A percentile compares a stretch with the other conserved stretches of the same genome.
Evolutionary conservation across 352 stramenopile species (phyloP).

Genomic region (Phytopythium sindhum): DNA sequence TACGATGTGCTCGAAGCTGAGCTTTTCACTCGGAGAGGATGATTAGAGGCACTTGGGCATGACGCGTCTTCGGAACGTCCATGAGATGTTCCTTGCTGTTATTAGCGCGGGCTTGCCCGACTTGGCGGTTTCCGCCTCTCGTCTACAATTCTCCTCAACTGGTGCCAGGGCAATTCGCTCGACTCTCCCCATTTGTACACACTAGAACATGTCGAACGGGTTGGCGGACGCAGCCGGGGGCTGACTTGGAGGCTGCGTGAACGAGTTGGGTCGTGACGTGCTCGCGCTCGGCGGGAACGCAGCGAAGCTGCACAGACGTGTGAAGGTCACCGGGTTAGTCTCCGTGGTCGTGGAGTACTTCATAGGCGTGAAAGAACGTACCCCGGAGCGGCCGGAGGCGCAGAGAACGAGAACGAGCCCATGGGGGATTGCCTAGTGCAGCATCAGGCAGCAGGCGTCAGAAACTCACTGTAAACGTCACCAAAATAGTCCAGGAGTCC

Average conservation of each 20-base stretch:
- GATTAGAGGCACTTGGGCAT: no score
- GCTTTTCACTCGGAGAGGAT: no score
- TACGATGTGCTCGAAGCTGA: no score
- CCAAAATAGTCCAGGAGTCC: neutral
- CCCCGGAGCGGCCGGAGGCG: slow-evolving; percentile 1
- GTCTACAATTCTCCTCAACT: neutral
- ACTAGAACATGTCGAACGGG: slow-evolving; percentile 86
- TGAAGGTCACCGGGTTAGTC: neutral
- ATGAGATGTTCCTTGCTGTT: neutral
- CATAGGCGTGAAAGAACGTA: neutral
- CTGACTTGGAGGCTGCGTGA: slow-evolving; percentile 31
- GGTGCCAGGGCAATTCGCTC: neutral
- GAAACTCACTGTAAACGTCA: neutral
- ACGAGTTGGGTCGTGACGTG: slow-evolving; percentile 13
- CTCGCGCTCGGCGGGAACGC: slow-evolving; percentile 26
- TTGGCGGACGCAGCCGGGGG: slow-evolving; percentile 44
- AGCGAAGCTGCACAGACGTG: slow-evolving; percentile 33
- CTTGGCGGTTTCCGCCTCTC: neutral
- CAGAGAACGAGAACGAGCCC: slow-evolving; percentile 37
- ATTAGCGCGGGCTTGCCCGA: neutral
- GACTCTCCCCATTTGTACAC: neutral
- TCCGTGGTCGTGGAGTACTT: neutral
- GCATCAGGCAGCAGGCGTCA: neutral
- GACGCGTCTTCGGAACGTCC: neutral
- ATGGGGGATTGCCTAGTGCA: slow-evolving; percentile 18